These are phyloP conservation scores for Micromonas pusilla DNA, from an alignment of 139 green algal genomes.

Conservation along the genomic window DNA sequence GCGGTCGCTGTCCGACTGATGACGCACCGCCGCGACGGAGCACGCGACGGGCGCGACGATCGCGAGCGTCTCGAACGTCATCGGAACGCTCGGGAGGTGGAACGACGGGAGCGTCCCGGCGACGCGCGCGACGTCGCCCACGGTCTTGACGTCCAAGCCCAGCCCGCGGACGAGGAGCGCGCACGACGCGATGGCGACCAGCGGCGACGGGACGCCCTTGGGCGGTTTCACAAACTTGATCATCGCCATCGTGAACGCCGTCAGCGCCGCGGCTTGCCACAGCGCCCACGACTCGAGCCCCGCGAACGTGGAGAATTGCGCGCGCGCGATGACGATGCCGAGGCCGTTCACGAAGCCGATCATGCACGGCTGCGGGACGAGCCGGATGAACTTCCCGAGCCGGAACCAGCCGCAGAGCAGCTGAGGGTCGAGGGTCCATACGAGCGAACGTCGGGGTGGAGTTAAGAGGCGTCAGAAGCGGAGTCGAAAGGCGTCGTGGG, in stretches of 20 bases:
- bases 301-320: constrained; percentile 16
- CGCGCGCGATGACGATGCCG: constrained; percentile 33
- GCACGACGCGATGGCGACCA: constrained; percentile 29
- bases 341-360: constrained; percentile 40
- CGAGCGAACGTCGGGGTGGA: no score
- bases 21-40: constrained; percentile 29
- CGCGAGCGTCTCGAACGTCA: constrained; percentile 23
- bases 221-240: constrained; percentile 23
- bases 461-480: no score
- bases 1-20: no score
- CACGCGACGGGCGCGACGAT: constrained; percentile 27
- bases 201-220: constrained; percentile 27
- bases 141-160: constrained; percentile 11
- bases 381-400: constrained; percentile 40
- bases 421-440: no score
- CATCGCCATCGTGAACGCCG: constrained; percentile 35
- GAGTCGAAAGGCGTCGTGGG: no score
- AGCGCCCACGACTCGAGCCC: constrained; percentile 3
- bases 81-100: constrained; percentile 30
- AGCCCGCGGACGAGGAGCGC: constrained; percentile 9
- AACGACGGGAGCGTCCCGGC: constrained; percentile 29
- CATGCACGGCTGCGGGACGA: constrained; percentile 35
- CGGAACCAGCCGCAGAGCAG: constrained; percentile 18
- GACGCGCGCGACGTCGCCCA: constrained; percentile 29
- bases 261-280: neutral